Percentiles rank a stretch among this genome's conserved stretches.
These are phyloP conservation scores for Cercospora sojina DNA, from an alignment of 2,329 filamentous ascomycete species.

Conservation along the genomic window DNA sequence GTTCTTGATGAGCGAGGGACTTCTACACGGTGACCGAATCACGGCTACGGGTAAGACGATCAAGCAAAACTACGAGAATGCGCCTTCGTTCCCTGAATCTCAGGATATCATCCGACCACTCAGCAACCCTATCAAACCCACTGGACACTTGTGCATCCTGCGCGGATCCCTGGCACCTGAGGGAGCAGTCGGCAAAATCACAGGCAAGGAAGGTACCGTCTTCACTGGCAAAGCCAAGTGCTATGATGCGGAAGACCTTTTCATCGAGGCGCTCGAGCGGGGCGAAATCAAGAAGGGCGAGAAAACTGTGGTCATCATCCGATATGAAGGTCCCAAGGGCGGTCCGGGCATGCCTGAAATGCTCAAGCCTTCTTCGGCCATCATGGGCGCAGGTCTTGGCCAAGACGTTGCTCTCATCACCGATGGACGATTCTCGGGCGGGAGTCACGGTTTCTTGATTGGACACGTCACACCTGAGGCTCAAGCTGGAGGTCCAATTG, in stretches of 20 bases:
- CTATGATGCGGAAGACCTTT: conserved; percentile 68
- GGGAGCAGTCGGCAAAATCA: conserved; percentile 73
- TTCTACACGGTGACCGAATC: conserved; percentile 50
- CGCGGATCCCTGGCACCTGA: conserved; percentile 67
- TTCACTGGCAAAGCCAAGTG: conserved; percentile 70
- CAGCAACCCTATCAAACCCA: conserved; percentile 67
- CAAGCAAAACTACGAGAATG: conserved; percentile 53
- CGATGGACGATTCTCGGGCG: conserved; percentile 75
- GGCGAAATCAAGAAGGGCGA: conserved; percentile 72
- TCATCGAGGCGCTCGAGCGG: conserved; percentile 65
- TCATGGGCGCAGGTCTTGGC: conserved; percentile 72
- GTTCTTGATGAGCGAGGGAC: conserved; percentile 51
- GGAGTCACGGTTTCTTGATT: conserved; percentile 82
- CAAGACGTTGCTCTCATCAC: conserved; percentile 73
- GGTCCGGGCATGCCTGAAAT: conserved; percentile 75
- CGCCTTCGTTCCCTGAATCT: conserved; percentile 63
- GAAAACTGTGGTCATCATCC: conserved; percentile 74
- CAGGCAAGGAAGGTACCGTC: conserved; percentile 67
- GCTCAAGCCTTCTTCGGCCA: conserved; percentile 69
- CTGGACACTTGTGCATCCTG: conserved; percentile 72
- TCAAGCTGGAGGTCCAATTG: conserved; percentile 81
- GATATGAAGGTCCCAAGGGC: conserved; percentile 71
- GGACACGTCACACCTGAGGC: conserved; percentile 87
- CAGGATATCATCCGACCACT: conserved; percentile 70
- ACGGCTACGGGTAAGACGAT: conserved; percentile 54